Base-by-base conservation (phyloP, 768 basidiomycete genomes). In the Lactifluus rugatus region DNA sequence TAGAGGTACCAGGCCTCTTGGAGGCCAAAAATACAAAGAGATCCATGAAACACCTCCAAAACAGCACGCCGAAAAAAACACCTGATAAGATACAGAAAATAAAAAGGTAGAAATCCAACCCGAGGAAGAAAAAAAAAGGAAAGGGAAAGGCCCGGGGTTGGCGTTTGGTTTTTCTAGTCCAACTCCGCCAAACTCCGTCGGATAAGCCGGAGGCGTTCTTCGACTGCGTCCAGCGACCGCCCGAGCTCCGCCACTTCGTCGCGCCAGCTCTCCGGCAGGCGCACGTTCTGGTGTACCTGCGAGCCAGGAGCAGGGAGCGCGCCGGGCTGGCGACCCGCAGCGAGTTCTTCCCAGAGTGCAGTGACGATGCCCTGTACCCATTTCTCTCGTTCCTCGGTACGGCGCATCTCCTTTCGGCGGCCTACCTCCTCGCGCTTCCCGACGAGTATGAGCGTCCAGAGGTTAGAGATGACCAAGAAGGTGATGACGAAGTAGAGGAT, bases 401-500 rank as follows among this genome's bases (percentile, higher is more conserved):
- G 78, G 67, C 69, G 75, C 69, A 77, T 54, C 70, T 77, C 76
- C 70, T 77, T 82, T 36, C 73, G 67, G 39, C 74, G 65, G 23
- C 73, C 73, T 7, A 67, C 69, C 59, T 80, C 77, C 66, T 76
- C 75, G 71, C 72, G 76, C 69, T 71, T 70, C 64, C 73, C 79
- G 60, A 75, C 75, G 72, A 68, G 71, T 71, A 63, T 70, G 71
- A 76, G 62, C 63, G 84, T 86, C 89, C 73, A 84, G n/a, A 91
- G 44, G 66, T 95, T 95, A 64, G 84, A 88, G 42, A 89, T 58
- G 60, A 93, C 79, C 63, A 95, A 72, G 36, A 80, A 66, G 48
- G 82, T 77, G 68, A 93, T 87, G 56, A 89, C 76, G 64, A 85
- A 79, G 66, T 80, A 86, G 62, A 92, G 73, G 54, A 87, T 83